Evolutionary conservation across 2,329 filamentous ascomycete genomes (phyloP), one percentile per base, ranked within the genome.

Genomic region (Aspergillus brunneoviolaceus): DNA sequence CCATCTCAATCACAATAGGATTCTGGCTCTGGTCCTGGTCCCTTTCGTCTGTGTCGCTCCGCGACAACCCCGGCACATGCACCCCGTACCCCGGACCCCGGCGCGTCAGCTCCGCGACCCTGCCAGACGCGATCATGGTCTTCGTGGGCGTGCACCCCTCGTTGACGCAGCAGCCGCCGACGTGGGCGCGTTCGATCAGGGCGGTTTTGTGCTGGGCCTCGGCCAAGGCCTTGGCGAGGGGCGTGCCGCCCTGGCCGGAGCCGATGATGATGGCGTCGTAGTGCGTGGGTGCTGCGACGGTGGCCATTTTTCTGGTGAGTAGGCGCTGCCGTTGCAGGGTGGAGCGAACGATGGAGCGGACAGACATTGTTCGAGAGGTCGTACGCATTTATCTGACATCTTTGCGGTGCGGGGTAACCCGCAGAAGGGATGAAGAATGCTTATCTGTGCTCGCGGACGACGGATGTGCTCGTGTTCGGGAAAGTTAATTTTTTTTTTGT

Each of bases 61-160:
- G 16, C 10, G 10, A 29, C 27, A 9, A 10, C 7, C 27, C 11
- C 25, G 27, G 27, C 2, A 29, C 3, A 45, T 47, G 12, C 4
- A 57, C 49, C 14, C 55, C 55, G 45, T 51, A 57, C 6, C 35
- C 25, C 16, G 23, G 7, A 1, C 55, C 25, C 12, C 48, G 33
- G 2, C 23, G n/a, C 9, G 27, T 12, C 5, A 60, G 33, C 65
- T 84, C 79, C 2, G 82, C 82, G 2, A 79, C 76, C 4, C 81
- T 73, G 1, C 81, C 83, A 21, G 80, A 82, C 3, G 83, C 78
- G 52, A 85, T 80, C 77, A 85, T 80, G 9, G 83, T 85, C 68
- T 85, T 85, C 21, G 83, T 85, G 0, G 83, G 83, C 11, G 83
- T 85, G 65, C 83, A 85, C 4, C 83, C 83, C 61, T 82, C 81